phyloP scores from a whole-genome alignment of 2,329 filamentous ascomycete species.

The Trichoderma afroharzianum region DNA sequence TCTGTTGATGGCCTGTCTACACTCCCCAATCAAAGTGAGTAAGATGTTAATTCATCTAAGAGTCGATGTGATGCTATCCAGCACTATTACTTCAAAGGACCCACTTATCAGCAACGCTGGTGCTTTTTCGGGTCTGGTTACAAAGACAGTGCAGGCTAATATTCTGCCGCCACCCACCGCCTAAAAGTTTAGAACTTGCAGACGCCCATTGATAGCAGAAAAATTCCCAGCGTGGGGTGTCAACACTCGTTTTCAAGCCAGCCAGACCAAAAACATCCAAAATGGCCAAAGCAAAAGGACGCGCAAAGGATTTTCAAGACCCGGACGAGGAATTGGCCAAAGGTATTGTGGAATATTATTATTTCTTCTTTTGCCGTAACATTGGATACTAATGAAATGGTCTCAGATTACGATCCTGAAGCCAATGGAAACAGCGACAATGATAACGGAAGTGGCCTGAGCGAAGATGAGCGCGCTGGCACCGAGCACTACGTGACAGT shows the following conservation, averaged over 20 bases:
- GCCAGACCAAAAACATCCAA: slow-evolving; percentile 25
- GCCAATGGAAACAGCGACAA: slow-evolving; percentile 56
- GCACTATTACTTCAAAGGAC: not conserved
- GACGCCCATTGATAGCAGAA: slow-evolving; percentile 21
- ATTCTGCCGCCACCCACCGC: slow-evolving; percentile 48
- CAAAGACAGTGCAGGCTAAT: not conserved
- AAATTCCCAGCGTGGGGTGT: slow-evolving; percentile 35
- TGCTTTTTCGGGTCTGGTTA: not conserved
- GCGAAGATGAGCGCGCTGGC: slow-evolving; percentile 54
- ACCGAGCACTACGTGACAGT: slow-evolving; percentile 86
- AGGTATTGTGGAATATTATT: slow-evolving; percentile 55
- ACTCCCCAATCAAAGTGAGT: not conserved
- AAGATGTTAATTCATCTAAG: not conserved
- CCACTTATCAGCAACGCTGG: not conserved
- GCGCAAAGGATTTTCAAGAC: slow-evolving; percentile 59
- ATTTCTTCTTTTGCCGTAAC: not conserved
- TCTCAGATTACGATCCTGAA: slow-evolving; percentile 78
- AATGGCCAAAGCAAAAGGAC: slow-evolving; percentile 52
- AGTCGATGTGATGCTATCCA: not conserved
- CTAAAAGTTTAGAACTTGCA: slow-evolving; percentile 44
- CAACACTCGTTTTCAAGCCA: slow-evolving; percentile 4
- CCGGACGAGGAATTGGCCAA: slow-evolving; percentile 58
- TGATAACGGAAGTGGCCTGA: slow-evolving; percentile 48
- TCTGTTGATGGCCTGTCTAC: not conserved
- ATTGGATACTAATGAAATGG: not conserved